phyloP scores from a whole-genome alignment of 2,329 filamentous ascomycete genomes.

The Pseudogymnoascus sp. region DNA sequence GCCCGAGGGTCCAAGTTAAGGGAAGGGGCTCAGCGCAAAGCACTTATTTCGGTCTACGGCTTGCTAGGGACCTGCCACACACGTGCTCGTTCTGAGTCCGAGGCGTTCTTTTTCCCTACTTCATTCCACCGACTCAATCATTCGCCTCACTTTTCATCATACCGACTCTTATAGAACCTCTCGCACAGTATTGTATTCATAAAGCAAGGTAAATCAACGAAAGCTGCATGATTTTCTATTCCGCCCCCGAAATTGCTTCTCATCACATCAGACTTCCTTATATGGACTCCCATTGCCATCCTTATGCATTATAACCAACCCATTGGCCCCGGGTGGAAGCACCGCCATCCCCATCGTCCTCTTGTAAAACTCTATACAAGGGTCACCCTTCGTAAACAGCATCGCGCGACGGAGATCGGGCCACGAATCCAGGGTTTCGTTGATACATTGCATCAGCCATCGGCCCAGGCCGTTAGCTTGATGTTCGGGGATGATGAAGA shows the following conservation, averaged over 20 bases:
- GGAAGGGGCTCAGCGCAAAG: not conserved
- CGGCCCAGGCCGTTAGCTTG: constrained; percentile 53
- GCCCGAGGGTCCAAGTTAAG: not conserved
- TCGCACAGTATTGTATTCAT: not conserved
- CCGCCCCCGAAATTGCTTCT: not conserved
- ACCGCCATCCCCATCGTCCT: constrained; percentile 18
- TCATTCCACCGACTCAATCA: not conserved
- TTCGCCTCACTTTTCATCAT: not conserved
- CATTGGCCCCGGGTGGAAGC: not conserved
- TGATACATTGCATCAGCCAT: constrained; percentile 54
- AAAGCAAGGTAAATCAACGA: not conserved
- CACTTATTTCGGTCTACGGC: not conserved
- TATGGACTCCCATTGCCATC: constrained; percentile 2
- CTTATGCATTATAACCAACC: not conserved
- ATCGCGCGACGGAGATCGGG: constrained; percentile 53
- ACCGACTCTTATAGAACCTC: not conserved
- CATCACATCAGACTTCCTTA: not conserved
- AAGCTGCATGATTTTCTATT: not conserved
- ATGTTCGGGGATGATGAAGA: constrained; percentile 51
- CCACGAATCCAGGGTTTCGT: constrained; percentile 47
- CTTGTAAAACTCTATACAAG: constrained; percentile 20
- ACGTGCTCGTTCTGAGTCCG: not conserved
- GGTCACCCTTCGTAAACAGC: constrained; percentile 36
- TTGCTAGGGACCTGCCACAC: not conserved
- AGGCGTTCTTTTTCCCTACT: not conserved